Evolutionary conservation across 306 rosid genomes (phyloP), one percentile per base, ranked within the genome.

Genomic region (Prunus mira): DNA sequence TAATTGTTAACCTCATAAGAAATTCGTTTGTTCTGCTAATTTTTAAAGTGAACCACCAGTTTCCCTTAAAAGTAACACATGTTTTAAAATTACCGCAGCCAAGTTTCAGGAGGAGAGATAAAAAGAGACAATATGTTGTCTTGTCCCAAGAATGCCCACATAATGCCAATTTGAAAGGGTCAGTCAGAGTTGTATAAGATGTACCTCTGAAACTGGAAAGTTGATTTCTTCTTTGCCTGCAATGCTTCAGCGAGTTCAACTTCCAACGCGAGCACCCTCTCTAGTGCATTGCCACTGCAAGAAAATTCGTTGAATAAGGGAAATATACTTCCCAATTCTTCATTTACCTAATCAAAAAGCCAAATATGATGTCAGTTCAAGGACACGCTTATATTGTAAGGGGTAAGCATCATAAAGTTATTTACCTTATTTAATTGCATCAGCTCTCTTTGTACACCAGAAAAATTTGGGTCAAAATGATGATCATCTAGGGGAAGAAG

Each of bases 191-290:
- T 34, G 57, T 68, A 61, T 19, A 75, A 61, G 55, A 79, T 77
- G 76, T 92, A 96, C 99, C 99, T 96, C 81, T 96, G 96, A 82
- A 92, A 91, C 74, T 89, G 93, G 76, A 86, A 24, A 82, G 74
- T 84, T 34, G 97, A 80, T 80, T 84, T 87, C 85, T 89, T 93
- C 88, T 91, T 92, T 76, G 88, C 82, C 86, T 83, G 93, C 86
- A 96, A 85, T 12, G 96, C 83, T 85, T 89, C 97, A 34, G 98
- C 99, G 61, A 96, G 97, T 82, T 96, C 98, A 56, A 92, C 85
- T 86, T 92, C 99, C 81, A 96, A 82, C 75, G 99, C 96, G 68
- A 96, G 97, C 52, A 92, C 98, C 79, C 98, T 88, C 84, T 96
- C 99, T 69, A 96, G 77, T 51, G 99, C 93, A 87, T 91, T 92